A percentile compares a stretch with the other conserved stretches of the same genome.
Evolutionary conservation across 2,329 filamentous ascomycete species (phyloP).

Genomic region (Sporothrix luriei): DNA sequence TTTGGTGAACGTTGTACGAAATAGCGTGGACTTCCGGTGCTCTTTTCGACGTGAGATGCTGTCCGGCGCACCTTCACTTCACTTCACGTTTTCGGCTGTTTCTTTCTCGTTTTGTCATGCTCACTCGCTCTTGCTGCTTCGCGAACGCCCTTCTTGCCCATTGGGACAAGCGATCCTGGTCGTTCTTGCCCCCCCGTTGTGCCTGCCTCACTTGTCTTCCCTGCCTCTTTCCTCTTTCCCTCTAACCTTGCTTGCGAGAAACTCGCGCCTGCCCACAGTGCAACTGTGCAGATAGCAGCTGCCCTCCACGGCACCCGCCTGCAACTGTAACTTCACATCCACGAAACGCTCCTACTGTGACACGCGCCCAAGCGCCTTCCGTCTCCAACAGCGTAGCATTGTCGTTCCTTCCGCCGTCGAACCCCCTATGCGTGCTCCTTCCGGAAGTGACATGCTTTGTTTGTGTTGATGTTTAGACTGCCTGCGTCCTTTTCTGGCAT

Average conservation of each 20-base stretch:
- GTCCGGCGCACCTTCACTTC: not conserved
- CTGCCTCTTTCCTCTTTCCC: not conserved
- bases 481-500: constrained; percentile 2
- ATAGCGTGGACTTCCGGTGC: not conserved
- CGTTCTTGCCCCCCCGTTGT: constrained; percentile 3
- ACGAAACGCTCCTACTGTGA: not conserved
- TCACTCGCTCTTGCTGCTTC: not conserved
- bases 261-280: not conserved
- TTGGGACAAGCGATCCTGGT: constrained; percentile 11
- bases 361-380: not conserved
- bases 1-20: too few relatives aligned
- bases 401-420: constrained; percentile 16
- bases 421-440: constrained; percentile 19
- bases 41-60: too few relatives aligned
- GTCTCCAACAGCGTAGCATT: constrained; percentile 7
- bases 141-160: too few relatives aligned
- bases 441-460: not conserved
- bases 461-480: not conserved
- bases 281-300: constrained; percentile 2
- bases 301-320: not conserved
- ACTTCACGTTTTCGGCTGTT: too few relatives aligned
- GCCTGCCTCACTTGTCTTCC: not conserved
- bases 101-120: not conserved
- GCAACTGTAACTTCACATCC: constrained; percentile 14
- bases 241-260: not conserved